Conservation (phyloP, 176 grass and related monocot genomes). For the Cenchrus americanus region DNA sequence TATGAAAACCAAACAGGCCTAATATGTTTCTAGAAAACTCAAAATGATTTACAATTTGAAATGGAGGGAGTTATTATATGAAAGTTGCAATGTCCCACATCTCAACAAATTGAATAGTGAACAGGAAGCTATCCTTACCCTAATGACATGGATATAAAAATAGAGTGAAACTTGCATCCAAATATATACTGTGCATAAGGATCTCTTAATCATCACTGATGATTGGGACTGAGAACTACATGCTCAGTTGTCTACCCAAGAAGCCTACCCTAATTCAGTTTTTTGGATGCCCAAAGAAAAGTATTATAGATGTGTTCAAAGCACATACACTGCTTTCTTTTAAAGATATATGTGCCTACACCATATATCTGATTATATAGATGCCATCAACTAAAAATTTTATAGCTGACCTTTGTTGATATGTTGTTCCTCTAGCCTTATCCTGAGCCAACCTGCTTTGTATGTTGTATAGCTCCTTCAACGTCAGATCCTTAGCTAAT, state of each 20-base stretch:
- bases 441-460: conserved; percentile 87
- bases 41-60: no score
- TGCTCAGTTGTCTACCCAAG: neutral
- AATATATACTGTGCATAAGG: neutral
- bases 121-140: neutral
- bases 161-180: conserved; percentile 1
- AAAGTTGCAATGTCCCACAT: neutral
- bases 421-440: conserved; percentile 77
- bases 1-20: no score
- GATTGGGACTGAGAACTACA: neutral
- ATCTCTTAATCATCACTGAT: neutral
- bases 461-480: conserved; percentile 83
- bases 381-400: neutral
- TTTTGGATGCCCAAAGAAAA: conserved; percentile 9
- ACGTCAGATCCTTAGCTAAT: conserved; percentile 73
- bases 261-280: neutral
- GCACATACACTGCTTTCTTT: neutral
- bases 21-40: no score
- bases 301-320: neutral
- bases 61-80: neutral
- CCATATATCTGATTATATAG: neutral
- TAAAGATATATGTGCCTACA: neutral
- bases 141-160: conserved; percentile 19
- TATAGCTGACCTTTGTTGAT: conserved; percentile 61
- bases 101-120: neutral